Evolutionary conservation across 768 basidiomycete genomes (phyloP).

Genomic region (Pleurotus tuoliensis): DNA sequence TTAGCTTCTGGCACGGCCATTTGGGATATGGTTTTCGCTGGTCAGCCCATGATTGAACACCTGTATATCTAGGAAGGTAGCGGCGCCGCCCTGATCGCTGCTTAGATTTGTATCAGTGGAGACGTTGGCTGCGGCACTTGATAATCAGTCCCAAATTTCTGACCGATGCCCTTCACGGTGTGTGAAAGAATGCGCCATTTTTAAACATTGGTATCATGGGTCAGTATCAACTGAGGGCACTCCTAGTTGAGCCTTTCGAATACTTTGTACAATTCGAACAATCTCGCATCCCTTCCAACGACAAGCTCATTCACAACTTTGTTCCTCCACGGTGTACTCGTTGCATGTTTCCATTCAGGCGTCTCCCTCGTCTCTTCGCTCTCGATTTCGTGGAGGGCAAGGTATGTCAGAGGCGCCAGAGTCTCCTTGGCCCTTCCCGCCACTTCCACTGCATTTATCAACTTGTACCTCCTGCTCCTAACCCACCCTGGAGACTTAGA

Average conservation of each 20-base stretch:
- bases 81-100: too few relatives aligned
- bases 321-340: conserved; percentile 20
- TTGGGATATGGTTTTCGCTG: too few relatives aligned
- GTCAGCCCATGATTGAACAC: too few relatives aligned
- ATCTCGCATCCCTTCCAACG: conserved; percentile 15
- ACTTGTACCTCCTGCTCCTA: conserved; percentile 24
- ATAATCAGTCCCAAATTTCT: too few relatives aligned
- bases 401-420: conserved; percentile 21
- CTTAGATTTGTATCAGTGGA: too few relatives aligned
- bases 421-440: conserved; percentile 10
- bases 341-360: conserved; percentile 18
- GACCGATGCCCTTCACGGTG: too few relatives aligned
- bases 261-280: conserved; percentile 22
- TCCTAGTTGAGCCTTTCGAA: neutral
- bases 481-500: conserved; percentile 27
- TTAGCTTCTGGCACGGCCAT: too few relatives aligned
- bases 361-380: conserved; percentile 15
- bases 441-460: conserved; percentile 17
- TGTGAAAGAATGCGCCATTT: too few relatives aligned
- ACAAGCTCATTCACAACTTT: conserved; percentile 16
- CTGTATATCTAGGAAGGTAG: too few relatives aligned
- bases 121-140: too few relatives aligned
- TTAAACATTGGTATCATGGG: too few relatives aligned
- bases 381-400: conserved; percentile 27
- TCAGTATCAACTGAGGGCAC: neutral